Evolutionary conservation across 2,329 filamentous ascomycete genomes (phyloP), one percentile per base, ranked within the genome.

Genomic region (Juglanconis oblonga): DNA sequence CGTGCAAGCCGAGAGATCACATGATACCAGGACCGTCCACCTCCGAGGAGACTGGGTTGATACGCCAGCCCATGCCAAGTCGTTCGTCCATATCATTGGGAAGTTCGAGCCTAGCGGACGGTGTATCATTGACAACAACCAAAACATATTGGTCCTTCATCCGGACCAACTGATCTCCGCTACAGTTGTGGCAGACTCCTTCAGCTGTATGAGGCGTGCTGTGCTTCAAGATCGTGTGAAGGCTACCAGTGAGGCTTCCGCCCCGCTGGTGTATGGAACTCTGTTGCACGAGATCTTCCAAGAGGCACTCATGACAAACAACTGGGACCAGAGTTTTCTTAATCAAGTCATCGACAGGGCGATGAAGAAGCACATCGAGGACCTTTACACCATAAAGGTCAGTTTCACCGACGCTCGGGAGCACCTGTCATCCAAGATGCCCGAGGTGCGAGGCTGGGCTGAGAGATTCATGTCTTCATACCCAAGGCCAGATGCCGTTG

Each of bases 211-310:
- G 71, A 89, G 95, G 17, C 89, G 94, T 64, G 92, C 95, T 35
- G 94, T 98, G 1, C 83, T 99, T 32, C 93, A 98, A 73, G 94
- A 99, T 72, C 88, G 95, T 36, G 89, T 99, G 67, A 98, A 98
- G 74, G 91, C 92, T 8, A 94, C 92, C 0, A 89, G 88, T 68
- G 90, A 92, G 65, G 83, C 91, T 2, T 91, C 87, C 49, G 84
- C 90, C 38, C 86, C 93, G 1, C 87, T 97, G 67, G 87, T 98
- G 0, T 98, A 98, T 70, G 95, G 95, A 52, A 95, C 91, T 42
- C 88, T 99, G 59, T 83, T 99, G 13, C 95, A 99, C 71, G 94
- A 98, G 71, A 87, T 98, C 29, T 98, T 99, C 67, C 95, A 99
- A 71, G 88, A 93, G 70, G 92, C 93, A 2, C 77, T 99, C 69